Conservation (phyloP, 2,329 filamentous ascomycete species). For the Diaporthe longicolla region DNA sequence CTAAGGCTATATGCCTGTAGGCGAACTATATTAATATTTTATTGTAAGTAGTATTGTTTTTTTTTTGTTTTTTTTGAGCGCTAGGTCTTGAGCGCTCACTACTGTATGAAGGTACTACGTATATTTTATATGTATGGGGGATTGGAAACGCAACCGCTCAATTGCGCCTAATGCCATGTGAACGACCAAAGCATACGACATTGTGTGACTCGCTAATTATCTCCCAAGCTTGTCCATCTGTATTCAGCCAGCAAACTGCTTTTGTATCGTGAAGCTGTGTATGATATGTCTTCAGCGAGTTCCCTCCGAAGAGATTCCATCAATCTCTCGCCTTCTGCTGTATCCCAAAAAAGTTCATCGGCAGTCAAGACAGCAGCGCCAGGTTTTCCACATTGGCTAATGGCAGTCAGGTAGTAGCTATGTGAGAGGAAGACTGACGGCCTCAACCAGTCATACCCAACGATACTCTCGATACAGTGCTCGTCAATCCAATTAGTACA, state of each 20-base stretch:
- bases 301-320: background rate
- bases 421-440: background rate
- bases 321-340: background rate
- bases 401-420: slow-evolving; percentile 10
- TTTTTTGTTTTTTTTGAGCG: too few species aligned
- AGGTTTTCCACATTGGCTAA: background rate
- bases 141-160: too few species aligned
- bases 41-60: too few species aligned
- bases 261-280: background rate
- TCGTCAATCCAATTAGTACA: background rate
- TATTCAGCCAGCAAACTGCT: background rate
- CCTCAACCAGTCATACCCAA: background rate
- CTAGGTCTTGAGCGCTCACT: too few species aligned
- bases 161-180: too few species aligned
- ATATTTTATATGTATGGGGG: too few species aligned
- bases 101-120: too few species aligned
- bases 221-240: background rate
- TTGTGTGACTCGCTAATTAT: background rate
- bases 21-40: too few species aligned
- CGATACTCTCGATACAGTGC: background rate
- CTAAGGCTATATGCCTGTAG: too few species aligned
- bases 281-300: background rate
- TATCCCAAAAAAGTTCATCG: background rate
- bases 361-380: background rate
- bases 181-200: too few species aligned